Conservation (phyloP, 169 alveolate genomes). For the Plasmodium gallinaceum region DNA sequence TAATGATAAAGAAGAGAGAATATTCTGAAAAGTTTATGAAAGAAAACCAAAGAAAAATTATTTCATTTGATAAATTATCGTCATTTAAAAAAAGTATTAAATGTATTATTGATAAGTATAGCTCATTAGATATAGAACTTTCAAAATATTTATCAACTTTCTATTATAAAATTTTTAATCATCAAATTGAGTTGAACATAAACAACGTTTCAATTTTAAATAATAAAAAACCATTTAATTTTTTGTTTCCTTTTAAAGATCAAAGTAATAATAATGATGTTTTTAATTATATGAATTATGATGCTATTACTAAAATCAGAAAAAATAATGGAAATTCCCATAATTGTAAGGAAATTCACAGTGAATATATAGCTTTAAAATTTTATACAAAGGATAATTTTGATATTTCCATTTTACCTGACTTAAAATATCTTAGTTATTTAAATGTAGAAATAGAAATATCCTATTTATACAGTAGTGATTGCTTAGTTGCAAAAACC, state of each 20-base stretch:
- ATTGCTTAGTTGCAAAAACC: slow-evolving; percentile 59
- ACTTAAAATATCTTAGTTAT: slow-evolving; percentile 54
- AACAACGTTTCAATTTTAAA: slow-evolving; percentile 47
- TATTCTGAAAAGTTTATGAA: slow-evolving; percentile 28
- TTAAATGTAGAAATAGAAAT: slow-evolving; percentile 59
- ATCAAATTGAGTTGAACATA: slow-evolving; percentile 34
- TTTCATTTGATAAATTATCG: slow-evolving; percentile 63
- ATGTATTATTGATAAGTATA: slow-evolving; percentile 40
- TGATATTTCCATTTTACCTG: slow-evolving; percentile 72
- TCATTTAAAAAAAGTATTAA: slow-evolving; percentile 33
- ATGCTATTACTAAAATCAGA: slow-evolving; percentile 34
- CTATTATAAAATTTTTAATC: slow-evolving; percentile 45
- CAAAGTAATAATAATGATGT: slow-evolving; percentile 18
- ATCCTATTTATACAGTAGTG: slow-evolving; percentile 18
- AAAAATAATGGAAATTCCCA: not conserved
- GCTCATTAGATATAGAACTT: slow-evolving; percentile 17
- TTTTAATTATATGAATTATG: slow-evolving; percentile 57
- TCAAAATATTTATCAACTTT: slow-evolving; percentile 46
- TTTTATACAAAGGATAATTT: slow-evolving; percentile 50
- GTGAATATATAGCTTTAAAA: slow-evolving; percentile 46
- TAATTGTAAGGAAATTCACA: slow-evolving; percentile 15
- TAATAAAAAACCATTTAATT: slow-evolving; percentile 47
- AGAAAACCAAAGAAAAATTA: slow-evolving; percentile 36
- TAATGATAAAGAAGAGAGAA: slow-evolving; percentile 52
- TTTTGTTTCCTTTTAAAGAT: slow-evolving; percentile 45